Base-by-base conservation (phyloP, 139 green algal genomes). In the Yamagishiella unicocca region DNA sequence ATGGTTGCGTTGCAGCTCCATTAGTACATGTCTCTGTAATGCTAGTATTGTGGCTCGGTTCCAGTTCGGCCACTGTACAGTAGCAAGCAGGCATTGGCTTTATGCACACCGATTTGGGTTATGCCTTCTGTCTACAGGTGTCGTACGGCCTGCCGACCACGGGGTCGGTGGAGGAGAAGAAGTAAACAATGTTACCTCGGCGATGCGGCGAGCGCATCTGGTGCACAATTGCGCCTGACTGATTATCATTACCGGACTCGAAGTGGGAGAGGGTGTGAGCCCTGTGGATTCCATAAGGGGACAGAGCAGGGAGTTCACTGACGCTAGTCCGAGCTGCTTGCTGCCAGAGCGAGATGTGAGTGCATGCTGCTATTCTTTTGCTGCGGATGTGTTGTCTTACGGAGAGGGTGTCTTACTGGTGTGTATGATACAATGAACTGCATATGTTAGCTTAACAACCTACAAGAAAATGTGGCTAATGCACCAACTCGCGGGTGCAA, bases 71-170 rank as follows among this genome's bases (percentile, higher is more conserved):
- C n/a, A n/a, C n/a, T n/a, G n/a, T n/a, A n/a, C n/a, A n/a, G n/a
- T n/a, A n/a, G n/a, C n/a, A n/a, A n/a, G n/a, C n/a, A n/a, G n/a
- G n/a, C n/a, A n/a, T n/a, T n/a, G n/a, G n/a, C n/a, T n/a, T n/a
- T n/a, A n/a, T n/a, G n/a, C n/a, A n/a, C n/a, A n/a, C n/a, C n/a
- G n/a, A n/a, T n/a, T n/a, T n/a, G n/a, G 50, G 50, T 58, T 58
- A 17, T 58, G 17, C 50, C 12, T 58, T 8, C 50, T 14, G 1
- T 6, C 19, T n/a, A n/a, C 83, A 83, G 83, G 83, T 95, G 61
- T 74, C 61, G 0, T 73, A 86, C 33, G 92, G 92, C 45, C 87
- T 95, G 83, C 90, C 90, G 66, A 93, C 90, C 82, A 93, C 90
- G 29, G 92, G 90, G 55, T 82, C 84, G n/a, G 88, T 89, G 1